Base-by-base conservation (phyloP, 768 basidiomycete species). In the Boletales sp. region DNA sequence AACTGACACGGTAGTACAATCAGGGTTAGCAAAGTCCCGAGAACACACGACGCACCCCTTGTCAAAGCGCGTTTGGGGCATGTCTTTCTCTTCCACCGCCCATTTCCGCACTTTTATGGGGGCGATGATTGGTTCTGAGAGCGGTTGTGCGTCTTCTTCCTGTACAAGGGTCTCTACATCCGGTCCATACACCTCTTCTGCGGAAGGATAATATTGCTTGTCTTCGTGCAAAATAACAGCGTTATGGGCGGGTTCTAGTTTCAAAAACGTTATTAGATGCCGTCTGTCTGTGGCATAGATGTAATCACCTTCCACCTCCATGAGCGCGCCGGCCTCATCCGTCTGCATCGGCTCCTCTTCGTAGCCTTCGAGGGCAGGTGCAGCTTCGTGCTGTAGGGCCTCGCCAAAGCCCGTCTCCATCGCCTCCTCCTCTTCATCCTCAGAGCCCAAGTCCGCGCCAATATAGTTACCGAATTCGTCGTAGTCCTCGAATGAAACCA, bases 391-490 rank as follows among this genome's bases (percentile, higher is more conserved):
- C 31, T 65, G 63, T 14, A 65, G 60, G 4, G 60, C 68, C 48
- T 69, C 71, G 17, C 66, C 69, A 54, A 79, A 80, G 49, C 76
- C 72, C 34, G 78, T 70, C 61, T 79, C 82, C 55, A 75, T 75
- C 44, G 76, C 60, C 48, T 80, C 81, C 50, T 81, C 86, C 56
- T 65, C 65, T 44, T 81, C 86, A 60, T 66, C 66, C 39, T 95
- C 94, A 32, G 93, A 95, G 60, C 90, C 92, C 42, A 95, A 74
- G 74, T 95, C 94, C 21, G 84, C 92, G 53, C 94, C 94, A 66
- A 97, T 94, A 71, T 97, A 96, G 78, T 96, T 97, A 58, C 94
- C 94, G 64, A 95, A 95, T 73, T 97, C 90, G 62, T 91, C 89
- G 62, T 91, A 91, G 66, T 91, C 89, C 58, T 90, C 78, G 51